A percentile compares a stretch with the other conserved stretches of the same genome.
Conservation (phyloP, 2,329 filamentous ascomycete species). For the Epichloe gansuensis region DNA sequence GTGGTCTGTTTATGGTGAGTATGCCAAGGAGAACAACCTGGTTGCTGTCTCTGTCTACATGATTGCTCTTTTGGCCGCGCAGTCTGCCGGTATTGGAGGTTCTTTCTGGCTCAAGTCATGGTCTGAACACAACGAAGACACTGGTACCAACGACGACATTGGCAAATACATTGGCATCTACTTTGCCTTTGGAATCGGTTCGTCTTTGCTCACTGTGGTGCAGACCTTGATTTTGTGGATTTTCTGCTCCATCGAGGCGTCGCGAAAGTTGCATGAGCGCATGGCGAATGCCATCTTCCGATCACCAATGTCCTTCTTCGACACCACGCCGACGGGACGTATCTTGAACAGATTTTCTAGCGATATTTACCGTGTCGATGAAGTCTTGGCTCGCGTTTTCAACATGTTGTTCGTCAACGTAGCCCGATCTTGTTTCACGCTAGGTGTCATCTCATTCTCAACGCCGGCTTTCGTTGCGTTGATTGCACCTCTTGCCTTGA, state of each 20-base stretch:
- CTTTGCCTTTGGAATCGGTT: conserved; percentile 85
- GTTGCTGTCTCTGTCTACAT: conserved; percentile 74
- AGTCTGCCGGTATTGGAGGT: conserved; percentile 71
- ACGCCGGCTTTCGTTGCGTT: conserved; percentile 72
- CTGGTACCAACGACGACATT: conserved; percentile 59
- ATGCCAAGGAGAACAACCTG: conserved; percentile 88
- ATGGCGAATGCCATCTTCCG: conserved; percentile 98
- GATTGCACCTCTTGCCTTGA: conserved; percentile 65
- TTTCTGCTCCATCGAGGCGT: conserved; percentile 98
- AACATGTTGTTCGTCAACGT: conserved; percentile 86
- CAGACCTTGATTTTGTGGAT: conserved; percentile 97
- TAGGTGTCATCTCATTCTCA: conserved; percentile 70
- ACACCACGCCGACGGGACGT: conserved; percentile 90
- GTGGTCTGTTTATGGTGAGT: conserved; percentile 84
- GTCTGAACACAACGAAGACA: conserved; percentile 65
- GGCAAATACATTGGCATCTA: conserved; percentile 93
- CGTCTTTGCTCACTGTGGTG: conserved; percentile 70
- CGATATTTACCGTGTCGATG: conserved; percentile 73
- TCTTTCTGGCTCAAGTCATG: conserved; percentile 91
- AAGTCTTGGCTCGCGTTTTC: conserved; percentile 91
- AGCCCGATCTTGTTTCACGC: conserved; percentile 66
- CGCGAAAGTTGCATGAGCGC: conserved; percentile 86
- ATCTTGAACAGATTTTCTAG: conserved; percentile 93
- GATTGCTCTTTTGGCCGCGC: conserved; percentile 61
- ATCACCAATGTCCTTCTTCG: conserved; percentile 97